A percentile compares a stretch with the other conserved stretches of the same genome.
Conservation (phyloP, 345 rosid species). For the Anacardium occidentale region DNA sequence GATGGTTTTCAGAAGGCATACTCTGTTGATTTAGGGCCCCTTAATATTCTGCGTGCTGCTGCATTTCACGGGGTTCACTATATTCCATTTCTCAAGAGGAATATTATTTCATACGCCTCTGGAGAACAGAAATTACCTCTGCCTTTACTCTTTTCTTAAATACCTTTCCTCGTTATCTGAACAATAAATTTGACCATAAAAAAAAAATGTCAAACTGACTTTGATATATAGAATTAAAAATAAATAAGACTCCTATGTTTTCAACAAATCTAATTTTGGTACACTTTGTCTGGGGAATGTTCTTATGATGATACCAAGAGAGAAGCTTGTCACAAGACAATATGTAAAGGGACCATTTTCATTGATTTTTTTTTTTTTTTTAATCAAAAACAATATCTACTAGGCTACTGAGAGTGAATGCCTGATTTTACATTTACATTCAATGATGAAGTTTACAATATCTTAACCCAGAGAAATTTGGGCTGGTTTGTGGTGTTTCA, state of each 20-base stretch:
- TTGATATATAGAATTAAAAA: background rate
- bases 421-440: background rate
- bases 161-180: background rate
- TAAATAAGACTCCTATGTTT: background rate
- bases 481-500: background rate
- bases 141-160: slow-evolving; percentile 43
- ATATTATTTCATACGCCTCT: slow-evolving; percentile 79
- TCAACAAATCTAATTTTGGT: no score
- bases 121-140: slow-evolving; percentile 69
- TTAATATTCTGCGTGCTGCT: slow-evolving; percentile 76
- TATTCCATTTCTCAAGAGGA: slow-evolving; percentile 74
- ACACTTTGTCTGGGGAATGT: no score
- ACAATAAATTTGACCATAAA: background rate
- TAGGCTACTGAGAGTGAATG: no score
- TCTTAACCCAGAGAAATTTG: background rate
- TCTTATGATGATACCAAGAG: no score
- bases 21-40: slow-evolving; percentile 75
- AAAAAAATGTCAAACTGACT: background rate
- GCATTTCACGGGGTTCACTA: slow-evolving; percentile 78
- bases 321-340: background rate
- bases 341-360: background rate
- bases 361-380: background rate
- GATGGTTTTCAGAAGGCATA: slow-evolving; percentile 91
- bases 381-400: background rate
- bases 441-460: background rate